These are phyloP conservation scores for Dillenia turbinata DNA, from an alignment of 164 flowering plant genomes.

Conservation along the genomic window DNA sequence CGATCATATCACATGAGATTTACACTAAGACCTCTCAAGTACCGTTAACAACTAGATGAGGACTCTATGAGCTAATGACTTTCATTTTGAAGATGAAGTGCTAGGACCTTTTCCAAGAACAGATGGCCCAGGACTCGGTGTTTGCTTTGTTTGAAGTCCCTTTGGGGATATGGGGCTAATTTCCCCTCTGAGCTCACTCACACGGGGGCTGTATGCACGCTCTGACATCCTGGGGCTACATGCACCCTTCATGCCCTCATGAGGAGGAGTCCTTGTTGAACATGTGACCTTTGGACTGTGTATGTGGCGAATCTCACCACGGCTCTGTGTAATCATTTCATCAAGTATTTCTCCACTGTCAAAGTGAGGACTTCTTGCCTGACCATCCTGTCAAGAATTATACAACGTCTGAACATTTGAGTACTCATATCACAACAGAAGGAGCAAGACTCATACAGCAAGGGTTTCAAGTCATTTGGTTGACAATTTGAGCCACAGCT, in stretches of 20 bases:
- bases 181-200: conserved; percentile 35
- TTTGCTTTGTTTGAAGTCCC: conserved; percentile 27
- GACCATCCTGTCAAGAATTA: conserved; percentile 15
- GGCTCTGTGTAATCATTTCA: conserved; percentile 79
- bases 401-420: too few relatives aligned
- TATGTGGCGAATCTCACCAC: conserved; percentile 76
- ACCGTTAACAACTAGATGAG: conserved; percentile 15
- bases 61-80: background rate
- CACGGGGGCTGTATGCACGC: conserved; percentile 41
- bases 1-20: conserved; percentile 11
- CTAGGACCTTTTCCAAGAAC: conserved; percentile 36
- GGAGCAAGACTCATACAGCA: too few relatives aligned
- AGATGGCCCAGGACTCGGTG: conserved; percentile 63
- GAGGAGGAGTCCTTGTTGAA: conserved; percentile 38
- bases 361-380: conserved; percentile 25
- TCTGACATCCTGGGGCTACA: conserved; percentile 48
- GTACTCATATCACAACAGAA: too few relatives aligned
- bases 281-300: conserved; percentile 78
- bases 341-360: conserved; percentile 73
- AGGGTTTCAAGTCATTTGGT: too few relatives aligned
- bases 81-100: conserved; percentile 29
- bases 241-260: conserved; percentile 32
- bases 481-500: too few relatives aligned
- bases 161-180: conserved; percentile 32
- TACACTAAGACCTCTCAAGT: conserved; percentile 45